phyloP scores from a whole-genome alignment of 495 filamentous ascomycete genomes.

The Penicillium taxi region DNA sequence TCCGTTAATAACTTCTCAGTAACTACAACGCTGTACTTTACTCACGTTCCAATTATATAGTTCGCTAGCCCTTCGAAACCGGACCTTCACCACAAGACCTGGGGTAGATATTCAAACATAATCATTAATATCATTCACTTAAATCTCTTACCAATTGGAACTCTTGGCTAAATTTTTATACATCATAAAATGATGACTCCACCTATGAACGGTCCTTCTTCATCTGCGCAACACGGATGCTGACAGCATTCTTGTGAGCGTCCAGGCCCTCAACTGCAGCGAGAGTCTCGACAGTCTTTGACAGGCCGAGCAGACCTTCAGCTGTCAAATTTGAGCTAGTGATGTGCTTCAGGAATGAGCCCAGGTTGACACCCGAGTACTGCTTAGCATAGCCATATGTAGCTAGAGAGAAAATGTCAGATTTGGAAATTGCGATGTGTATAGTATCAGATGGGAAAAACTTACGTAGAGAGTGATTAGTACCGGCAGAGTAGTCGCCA shows the following conservation, averaged over 20 bases:
- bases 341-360: conserved; percentile 92
- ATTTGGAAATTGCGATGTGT: neutral
- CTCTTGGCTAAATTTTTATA: too few relatives aligned
- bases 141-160: too few relatives aligned
- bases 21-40: too few relatives aligned
- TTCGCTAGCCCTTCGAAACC: too few relatives aligned
- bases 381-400: conserved; percentile 98
- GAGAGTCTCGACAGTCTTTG: conserved; percentile 83
- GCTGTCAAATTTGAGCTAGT: conserved; percentile 83
- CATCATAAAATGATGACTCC: too few relatives aligned
- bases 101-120: too few relatives aligned
- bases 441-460: conserved; percentile 14
- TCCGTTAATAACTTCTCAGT: too few relatives aligned
- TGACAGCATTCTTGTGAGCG: conserved; percentile 86
- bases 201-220: conserved; percentile 30
- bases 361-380: conserved; percentile 94
- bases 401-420: conserved; percentile 44
- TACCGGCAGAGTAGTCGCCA: conserved; percentile 94
- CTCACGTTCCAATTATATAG: too few relatives aligned
- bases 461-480: conserved; percentile 95
- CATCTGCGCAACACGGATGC: conserved; percentile 70
- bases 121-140: too few relatives aligned
- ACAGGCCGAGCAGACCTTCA: conserved; percentile 74
- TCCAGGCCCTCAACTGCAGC: conserved; percentile 92
- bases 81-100: too few relatives aligned